Conservation (phyloP, 1,284 basidiomycete species). For the Ustilago xerochloae region DNA sequence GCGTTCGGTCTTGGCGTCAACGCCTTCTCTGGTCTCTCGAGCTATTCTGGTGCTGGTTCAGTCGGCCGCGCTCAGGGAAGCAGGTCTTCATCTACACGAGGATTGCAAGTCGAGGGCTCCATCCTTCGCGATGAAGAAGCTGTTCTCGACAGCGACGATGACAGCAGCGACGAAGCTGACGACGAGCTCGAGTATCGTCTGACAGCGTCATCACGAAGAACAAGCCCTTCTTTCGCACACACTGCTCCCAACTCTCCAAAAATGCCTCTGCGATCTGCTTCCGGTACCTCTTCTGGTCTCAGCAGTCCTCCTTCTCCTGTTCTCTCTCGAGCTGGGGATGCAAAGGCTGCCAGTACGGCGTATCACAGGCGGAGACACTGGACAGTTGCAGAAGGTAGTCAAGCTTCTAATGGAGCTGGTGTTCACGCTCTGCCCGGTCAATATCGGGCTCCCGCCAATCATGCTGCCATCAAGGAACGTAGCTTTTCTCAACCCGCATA, state of each 20-base stretch:
- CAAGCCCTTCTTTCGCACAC: constrained; percentile 11
- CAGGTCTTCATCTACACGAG: constrained; percentile 12
- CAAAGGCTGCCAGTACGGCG: constrained; percentile 1
- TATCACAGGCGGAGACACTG: constrained; percentile 32
- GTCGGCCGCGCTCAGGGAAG: constrained; percentile 1
- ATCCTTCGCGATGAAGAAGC: constrained; percentile 41
- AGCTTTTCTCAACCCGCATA: constrained; percentile 27
- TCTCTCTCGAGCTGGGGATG: constrained; percentile 4
- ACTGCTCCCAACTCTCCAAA: constrained; percentile 2
- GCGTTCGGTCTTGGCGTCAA: constrained; percentile 23
- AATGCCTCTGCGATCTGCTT: constrained; percentile 3
- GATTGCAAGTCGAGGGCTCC: constrained; percentile 40
- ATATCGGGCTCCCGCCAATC: neutral
- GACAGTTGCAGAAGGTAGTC: constrained; percentile 37
- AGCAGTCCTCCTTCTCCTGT: constrained; percentile 21
- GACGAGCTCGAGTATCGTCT: constrained; percentile 24
- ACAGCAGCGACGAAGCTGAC: constrained; percentile 18
- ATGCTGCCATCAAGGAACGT: constrained; percentile 9
- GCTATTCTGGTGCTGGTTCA: constrained; percentile 22
- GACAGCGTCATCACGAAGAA: constrained; percentile 13
- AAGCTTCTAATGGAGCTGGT: constrained; percentile 18
- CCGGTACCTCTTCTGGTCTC: neutral
- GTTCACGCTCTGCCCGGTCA: constrained; percentile 13
- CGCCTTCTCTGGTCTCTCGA: constrained; percentile 33
- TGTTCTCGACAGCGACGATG: constrained; percentile 33